Conservation (phyloP, 2,329 filamentous ascomycete genomes). For the Neonectria ditissima region DNA sequence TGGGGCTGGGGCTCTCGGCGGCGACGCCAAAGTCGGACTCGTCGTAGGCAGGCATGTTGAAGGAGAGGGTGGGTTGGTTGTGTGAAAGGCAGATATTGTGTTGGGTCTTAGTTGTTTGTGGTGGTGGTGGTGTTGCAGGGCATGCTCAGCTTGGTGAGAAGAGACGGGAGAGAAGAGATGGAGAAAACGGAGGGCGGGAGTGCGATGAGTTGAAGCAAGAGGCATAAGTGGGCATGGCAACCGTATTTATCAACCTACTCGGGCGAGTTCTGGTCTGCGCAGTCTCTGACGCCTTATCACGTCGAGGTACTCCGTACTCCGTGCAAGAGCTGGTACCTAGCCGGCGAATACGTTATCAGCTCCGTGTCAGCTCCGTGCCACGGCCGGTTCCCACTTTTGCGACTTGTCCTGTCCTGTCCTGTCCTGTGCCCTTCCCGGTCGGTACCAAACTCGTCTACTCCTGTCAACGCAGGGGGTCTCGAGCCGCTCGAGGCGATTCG, state of each 20-base stretch:
- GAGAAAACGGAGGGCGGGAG: not conserved
- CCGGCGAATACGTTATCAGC: not conserved
- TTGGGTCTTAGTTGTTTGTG: constrained; percentile 3
- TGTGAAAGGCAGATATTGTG: too few relatives aligned
- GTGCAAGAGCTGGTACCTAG: too few relatives aligned
- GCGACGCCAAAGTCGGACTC: constrained; percentile 62
- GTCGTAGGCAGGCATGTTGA: constrained; percentile 70
- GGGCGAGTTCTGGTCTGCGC: too few relatives aligned
- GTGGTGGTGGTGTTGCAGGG: not conserved
- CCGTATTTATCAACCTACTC: constrained; percentile 8
- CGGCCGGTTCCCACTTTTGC: not conserved
- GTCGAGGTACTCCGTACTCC: not conserved
- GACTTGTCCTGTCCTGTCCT: too few relatives aligned
- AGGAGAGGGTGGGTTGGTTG: constrained; percentile 44
- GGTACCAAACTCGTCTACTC: not conserved
- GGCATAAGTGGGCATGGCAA: not conserved
- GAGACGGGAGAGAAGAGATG: not conserved
- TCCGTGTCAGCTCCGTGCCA: not conserved
- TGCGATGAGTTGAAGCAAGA: not conserved
- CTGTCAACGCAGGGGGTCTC: not conserved
- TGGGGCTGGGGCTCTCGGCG: constrained; percentile 37
- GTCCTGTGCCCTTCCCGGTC: too few relatives aligned
- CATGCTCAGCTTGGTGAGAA: constrained; percentile 7
- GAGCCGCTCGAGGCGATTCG: not conserved
- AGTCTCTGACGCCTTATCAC: not conserved